Percentiles rank a stretch among this genome's conserved stretches.
These are phyloP conservation scores for Lodderomyces beijingensis DNA, from an alignment of 1,139 yeast genomes.

Conservation along the genomic window DNA sequence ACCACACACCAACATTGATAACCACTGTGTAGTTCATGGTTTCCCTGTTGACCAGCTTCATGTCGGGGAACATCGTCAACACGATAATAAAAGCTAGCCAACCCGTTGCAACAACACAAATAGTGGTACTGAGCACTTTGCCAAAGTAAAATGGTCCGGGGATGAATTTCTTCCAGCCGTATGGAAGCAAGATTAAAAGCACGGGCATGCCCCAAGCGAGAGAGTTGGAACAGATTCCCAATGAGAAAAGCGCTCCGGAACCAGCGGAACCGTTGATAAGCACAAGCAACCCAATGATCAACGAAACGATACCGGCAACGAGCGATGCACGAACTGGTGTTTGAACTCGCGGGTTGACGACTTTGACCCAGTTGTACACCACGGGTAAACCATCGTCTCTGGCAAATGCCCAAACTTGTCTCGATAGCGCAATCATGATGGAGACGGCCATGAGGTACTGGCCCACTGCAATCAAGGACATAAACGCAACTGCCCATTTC, in stretches of 20 bases:
- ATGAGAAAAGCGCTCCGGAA: constrained; percentile 49
- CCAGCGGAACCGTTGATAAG: constrained; percentile 56
- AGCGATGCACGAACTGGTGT: constrained; percentile 62
- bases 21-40: constrained; percentile 37
- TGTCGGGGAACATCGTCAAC: constrained; percentile 38
- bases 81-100: constrained; percentile 32
- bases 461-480: constrained; percentile 55
- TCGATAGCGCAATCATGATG: constrained; percentile 31
- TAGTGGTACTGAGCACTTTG: constrained; percentile 32
- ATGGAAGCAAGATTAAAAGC: constrained; percentile 36
- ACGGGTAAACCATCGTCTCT: constrained; percentile 43
- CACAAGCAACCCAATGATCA: constrained; percentile 54
- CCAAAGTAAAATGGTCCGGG: constrained; percentile 70
- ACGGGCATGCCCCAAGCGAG: constrained; percentile 26
- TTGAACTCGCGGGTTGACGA: constrained; percentile 46
- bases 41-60: constrained; percentile 21
- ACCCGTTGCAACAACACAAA: constrained; percentile 20
- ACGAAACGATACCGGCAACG: constrained; percentile 45
- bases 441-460: constrained; percentile 62
- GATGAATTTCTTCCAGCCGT: constrained; percentile 40
- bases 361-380: constrained; percentile 42
- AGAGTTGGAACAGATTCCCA: constrained; percentile 44
- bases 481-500: constrained; percentile 64
- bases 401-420: constrained; percentile 39
- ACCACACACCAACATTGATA: constrained; percentile 35